phyloP scores from a whole-genome alignment of 768 basidiomycete genomes.

The Gloeopeniophorella convolvens region DNA sequence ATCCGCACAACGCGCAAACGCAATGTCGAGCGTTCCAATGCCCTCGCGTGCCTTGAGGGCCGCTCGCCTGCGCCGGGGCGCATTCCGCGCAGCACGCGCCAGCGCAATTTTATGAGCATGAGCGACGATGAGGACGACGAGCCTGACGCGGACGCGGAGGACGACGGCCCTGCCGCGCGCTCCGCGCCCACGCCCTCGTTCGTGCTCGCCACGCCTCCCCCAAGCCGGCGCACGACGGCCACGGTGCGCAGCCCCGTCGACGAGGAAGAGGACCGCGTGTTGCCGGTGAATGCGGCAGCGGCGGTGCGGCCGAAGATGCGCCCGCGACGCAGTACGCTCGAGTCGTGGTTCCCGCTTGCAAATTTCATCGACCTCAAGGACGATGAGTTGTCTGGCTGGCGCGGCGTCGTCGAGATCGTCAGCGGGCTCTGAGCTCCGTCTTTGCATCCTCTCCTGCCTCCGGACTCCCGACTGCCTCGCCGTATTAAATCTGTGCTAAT shows the following conservation, averaged over 20 bases:
- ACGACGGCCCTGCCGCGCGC: slow-evolving; percentile 25
- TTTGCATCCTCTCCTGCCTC: background rate
- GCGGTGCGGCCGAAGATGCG: slow-evolving; percentile 15
- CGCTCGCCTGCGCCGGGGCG: slow-evolving; percentile 29
- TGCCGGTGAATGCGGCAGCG: background rate
- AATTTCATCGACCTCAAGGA: slow-evolving; percentile 63
- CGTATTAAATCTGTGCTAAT: too few relatives aligned
- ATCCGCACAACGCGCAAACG: slow-evolving; percentile 17
- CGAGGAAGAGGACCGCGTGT: slow-evolving; percentile 18
- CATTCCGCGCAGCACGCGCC: slow-evolving; percentile 21
- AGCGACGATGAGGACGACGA: slow-evolving; percentile 56
- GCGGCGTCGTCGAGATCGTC: slow-evolving; percentile 56
- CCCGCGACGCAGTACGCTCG: slow-evolving; percentile 38
- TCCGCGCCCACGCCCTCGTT: slow-evolving; percentile 14
- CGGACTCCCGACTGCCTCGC: too few relatives aligned
- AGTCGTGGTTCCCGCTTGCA: slow-evolving; percentile 49
- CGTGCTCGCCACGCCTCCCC: slow-evolving; percentile 4
- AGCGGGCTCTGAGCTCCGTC: slow-evolving; percentile 4
- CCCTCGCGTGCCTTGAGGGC: slow-evolving; percentile 61
- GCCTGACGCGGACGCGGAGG: slow-evolving; percentile 23
- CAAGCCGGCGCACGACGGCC: background rate
- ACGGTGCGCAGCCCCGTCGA: background rate
- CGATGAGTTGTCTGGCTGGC: slow-evolving; percentile 43
- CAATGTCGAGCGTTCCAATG: slow-evolving; percentile 26
- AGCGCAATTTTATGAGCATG: slow-evolving; percentile 60